phyloP scores from a whole-genome alignment of 2,329 filamentous ascomycete genomes.

The Pseudopithomyces chartarum region DNA sequence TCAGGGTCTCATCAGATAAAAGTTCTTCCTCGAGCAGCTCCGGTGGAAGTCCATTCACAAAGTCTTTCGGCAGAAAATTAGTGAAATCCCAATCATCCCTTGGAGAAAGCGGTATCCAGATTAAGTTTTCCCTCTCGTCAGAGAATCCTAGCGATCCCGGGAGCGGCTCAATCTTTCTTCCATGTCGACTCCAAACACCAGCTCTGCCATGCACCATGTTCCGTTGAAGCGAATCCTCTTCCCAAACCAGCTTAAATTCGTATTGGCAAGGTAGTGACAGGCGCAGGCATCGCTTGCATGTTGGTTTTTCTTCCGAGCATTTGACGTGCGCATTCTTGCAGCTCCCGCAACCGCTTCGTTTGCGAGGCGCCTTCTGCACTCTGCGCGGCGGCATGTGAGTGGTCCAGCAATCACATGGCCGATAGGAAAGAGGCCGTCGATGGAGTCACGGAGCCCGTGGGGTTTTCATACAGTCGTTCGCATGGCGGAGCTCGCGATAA shows the following conservation, averaged over 20 bases:
- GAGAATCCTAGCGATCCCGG: background rate
- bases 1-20: background rate
- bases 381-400: background rate
- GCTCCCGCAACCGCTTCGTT: slow-evolving; percentile 15
- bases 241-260: slow-evolving; percentile 30
- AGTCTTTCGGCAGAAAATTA: background rate
- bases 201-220: slow-evolving; percentile 17
- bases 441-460: background rate
- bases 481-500: background rate
- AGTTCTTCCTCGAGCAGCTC: background rate
- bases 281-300: slow-evolving; percentile 32
- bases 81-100: background rate
- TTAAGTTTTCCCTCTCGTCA: background rate
- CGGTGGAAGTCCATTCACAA: background rate
- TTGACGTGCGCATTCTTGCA: slow-evolving; percentile 35
- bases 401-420: background rate
- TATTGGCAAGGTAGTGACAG: slow-evolving; percentile 30
- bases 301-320: slow-evolving; percentile 37
- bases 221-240: slow-evolving; percentile 36
- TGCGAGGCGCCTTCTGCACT: slow-evolving; percentile 2
- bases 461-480: background rate
- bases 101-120: background rate
- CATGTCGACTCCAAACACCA: slow-evolving; percentile 13
- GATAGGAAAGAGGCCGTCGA: background rate
- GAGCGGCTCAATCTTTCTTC: background rate